phyloP scores from a whole-genome alignment of 2,329 filamentous ascomycete species.

The Metarhizium rileyi region DNA sequence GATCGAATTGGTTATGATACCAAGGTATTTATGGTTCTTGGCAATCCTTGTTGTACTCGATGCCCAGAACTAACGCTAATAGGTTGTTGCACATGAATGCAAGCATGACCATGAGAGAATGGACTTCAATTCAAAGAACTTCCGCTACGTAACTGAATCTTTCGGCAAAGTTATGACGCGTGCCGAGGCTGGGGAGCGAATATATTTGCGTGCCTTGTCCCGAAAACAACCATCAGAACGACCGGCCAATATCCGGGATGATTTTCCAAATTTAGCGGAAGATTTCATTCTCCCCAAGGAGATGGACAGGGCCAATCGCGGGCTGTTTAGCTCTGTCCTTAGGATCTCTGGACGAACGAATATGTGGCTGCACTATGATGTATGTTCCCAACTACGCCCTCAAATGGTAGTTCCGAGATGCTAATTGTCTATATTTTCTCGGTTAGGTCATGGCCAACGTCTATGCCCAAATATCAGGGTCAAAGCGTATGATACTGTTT shows the following conservation, averaged over 20 bases:
- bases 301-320: constrained; percentile 48
- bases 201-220: constrained; percentile 76
- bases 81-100: constrained; percentile 69
- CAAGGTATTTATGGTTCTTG: constrained; percentile 34
- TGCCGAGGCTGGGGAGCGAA: constrained; percentile 45
- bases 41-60: constrained; percentile 15
- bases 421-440: background rate
- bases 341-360: constrained; percentile 70
- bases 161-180: constrained; percentile 59
- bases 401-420: constrained; percentile 71
- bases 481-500: constrained; percentile 66
- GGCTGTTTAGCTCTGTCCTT: constrained; percentile 67
- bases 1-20: constrained; percentile 50
- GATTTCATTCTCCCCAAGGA: constrained; percentile 63
- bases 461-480: constrained; percentile 67
- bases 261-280: constrained; percentile 58
- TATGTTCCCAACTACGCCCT: constrained; percentile 66
- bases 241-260: constrained; percentile 58
- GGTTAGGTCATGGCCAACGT: constrained; percentile 74
- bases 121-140: constrained; percentile 79
- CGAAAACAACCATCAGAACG: constrained; percentile 54
- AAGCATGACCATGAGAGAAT: constrained; percentile 45
- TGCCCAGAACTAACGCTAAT: constrained; percentile 23
- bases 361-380: constrained; percentile 88
- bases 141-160: constrained; percentile 58